Conservation (phyloP, 2,329 filamentous ascomycete genomes). For the Neofusicoccum parvum region DNA sequence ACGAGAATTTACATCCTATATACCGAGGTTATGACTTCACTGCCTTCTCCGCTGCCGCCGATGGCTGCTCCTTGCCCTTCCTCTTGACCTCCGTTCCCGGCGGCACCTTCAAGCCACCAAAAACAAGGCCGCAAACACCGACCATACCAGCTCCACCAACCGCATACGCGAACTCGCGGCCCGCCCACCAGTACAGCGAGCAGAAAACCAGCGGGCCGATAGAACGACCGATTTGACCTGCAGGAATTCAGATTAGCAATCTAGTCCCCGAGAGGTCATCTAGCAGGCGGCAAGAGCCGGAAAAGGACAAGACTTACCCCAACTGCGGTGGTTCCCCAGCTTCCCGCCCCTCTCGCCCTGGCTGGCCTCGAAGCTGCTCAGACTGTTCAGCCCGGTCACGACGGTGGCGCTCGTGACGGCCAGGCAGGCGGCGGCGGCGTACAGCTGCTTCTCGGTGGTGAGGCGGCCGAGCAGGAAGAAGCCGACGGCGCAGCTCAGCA, state of each 20-base stretch:
- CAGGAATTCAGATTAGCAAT: neutral
- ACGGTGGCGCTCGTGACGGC: conserved; percentile 93
- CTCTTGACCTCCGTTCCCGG: conserved; percentile 36
- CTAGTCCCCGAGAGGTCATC: neutral
- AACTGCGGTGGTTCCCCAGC: conserved; percentile 77
- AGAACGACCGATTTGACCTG: conserved; percentile 85
- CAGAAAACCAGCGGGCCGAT: conserved; percentile 89
- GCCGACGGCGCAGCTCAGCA: conserved; percentile 73
- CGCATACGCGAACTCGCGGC: conserved; percentile 79
- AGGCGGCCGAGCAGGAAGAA: conserved; percentile 79
- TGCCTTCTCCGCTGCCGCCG: neutral
- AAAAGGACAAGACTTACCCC: conserved; percentile 41
- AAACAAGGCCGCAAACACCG: conserved; percentile 69
- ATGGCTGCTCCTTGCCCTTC: conserved; percentile 9
- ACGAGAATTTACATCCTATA: neutral
- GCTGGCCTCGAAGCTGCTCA: conserved; percentile 86
- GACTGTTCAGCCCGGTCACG: conserved; percentile 87
- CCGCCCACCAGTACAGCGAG: conserved; percentile 97
- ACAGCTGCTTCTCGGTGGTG: conserved; percentile 69
- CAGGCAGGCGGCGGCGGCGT: conserved; percentile 78
- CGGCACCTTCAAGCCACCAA: conserved; percentile 71
- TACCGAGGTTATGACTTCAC: conserved; percentile 1
- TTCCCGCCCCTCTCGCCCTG: conserved; percentile 82
- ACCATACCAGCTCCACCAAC: conserved; percentile 81
- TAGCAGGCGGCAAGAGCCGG: conserved; percentile 24